Conservation (phyloP, 2,329 filamentous ascomycete species). For the Triangularia verruculosa region DNA sequence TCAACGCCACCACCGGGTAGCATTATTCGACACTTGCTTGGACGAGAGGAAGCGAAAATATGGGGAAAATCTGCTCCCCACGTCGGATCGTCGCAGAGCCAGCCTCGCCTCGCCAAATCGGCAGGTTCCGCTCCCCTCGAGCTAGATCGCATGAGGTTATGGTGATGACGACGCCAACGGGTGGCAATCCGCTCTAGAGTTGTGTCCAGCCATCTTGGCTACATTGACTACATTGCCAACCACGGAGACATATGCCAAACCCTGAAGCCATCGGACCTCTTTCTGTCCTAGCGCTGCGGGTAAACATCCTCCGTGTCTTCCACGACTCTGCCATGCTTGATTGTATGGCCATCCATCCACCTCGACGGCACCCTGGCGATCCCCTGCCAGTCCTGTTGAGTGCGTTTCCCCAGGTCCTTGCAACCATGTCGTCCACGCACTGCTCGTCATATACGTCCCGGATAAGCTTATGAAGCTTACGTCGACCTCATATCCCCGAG, state of each 20-base stretch:
- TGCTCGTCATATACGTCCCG: neutral
- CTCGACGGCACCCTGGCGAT: neutral
- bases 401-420: neutral
- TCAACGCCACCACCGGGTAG: neutral
- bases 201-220: neutral
- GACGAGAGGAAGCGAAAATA: neutral
- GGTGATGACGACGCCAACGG: conserved; percentile 7
- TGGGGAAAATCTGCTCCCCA: neutral
- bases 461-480: conserved; percentile 18
- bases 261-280: neutral
- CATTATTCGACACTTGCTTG: neutral
- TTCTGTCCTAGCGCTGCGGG: neutral
- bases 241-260: conserved; percentile 4
- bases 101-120: neutral
- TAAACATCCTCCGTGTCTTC: neutral
- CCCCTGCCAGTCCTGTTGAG: neutral
- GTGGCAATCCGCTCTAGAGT: conserved; percentile 4
- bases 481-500: conserved; percentile 10
- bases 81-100: neutral
- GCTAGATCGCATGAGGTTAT: conserved; percentile 1
- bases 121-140: neutral
- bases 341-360: neutral
- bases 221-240: conserved; percentile 2
- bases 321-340: neutral
- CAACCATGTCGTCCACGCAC: neutral